Percentiles rank a stretch among this genome's conserved stretches.
Conservation (phyloP, 441 rosid genomes). For the Codiaeum variegatum region DNA sequence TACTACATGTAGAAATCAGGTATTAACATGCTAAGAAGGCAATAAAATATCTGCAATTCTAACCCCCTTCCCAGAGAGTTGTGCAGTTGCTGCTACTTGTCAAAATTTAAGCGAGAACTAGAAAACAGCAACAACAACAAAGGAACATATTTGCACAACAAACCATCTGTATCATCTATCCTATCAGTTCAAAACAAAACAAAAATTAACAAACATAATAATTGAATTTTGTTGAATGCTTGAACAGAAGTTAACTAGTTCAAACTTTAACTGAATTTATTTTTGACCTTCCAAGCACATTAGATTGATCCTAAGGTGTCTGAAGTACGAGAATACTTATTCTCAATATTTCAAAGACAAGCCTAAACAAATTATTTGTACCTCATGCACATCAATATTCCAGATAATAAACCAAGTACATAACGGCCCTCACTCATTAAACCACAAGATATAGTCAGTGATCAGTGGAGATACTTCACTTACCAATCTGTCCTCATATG, state of each 20-base stretch:
- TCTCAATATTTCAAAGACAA: neutral
- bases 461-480: neutral
- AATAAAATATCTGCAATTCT: neutral
- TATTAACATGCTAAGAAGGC: neutral
- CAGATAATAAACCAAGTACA: neutral
- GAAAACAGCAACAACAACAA: neutral
- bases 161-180: neutral
- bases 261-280: neutral
- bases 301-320: neutral
- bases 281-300: neutral
- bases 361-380: neutral
- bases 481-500: neutral
- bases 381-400: neutral
- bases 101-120: neutral
- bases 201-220: too few species aligned
- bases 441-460: neutral
- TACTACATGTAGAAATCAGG: neutral
- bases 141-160: neutral
- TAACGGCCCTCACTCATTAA: neutral
- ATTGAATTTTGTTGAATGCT: neutral
- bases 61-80: neutral
- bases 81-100: neutral
- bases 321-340: neutral
- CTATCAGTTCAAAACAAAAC: neutral
- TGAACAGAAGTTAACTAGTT: neutral